Conservation (phyloP, 2,329 filamentous ascomycete species). For the Fusarium ramigenum region DNA sequence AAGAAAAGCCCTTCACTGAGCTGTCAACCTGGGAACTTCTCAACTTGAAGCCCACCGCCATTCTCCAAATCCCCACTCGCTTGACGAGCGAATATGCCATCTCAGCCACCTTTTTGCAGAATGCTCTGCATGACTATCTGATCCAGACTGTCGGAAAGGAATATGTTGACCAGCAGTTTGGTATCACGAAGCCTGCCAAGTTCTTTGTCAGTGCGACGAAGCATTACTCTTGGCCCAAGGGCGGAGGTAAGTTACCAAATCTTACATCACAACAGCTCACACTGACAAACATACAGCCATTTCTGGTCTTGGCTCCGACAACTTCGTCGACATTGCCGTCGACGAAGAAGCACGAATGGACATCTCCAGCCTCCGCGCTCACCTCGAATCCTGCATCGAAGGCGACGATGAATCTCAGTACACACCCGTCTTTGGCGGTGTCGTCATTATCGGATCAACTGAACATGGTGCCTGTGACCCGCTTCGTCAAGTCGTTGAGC, state of each 20-base stretch:
- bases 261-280: too few species aligned
- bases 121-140: neutral
- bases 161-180: neutral
- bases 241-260: neutral
- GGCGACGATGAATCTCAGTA: neutral
- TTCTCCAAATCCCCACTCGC: neutral
- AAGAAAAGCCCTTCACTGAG: neutral
- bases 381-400: neutral
- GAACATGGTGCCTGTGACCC: neutral
- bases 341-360: neutral
- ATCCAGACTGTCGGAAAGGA: neutral
- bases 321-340: neutral
- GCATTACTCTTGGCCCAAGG: neutral
- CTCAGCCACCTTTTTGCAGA: neutral
- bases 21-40: neutral
- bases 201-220: neutral
- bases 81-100: neutral
- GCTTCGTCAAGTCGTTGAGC: neutral
- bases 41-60: neutral
- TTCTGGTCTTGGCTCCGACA: neutral
- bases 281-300: neutral
- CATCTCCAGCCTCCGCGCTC: neutral
- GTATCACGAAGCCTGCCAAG: neutral
- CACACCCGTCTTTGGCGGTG: neutral
- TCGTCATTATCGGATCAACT: neutral